Base-by-base conservation (phyloP, 306 rosid genomes). In the Albizia julibrissin region DNA sequence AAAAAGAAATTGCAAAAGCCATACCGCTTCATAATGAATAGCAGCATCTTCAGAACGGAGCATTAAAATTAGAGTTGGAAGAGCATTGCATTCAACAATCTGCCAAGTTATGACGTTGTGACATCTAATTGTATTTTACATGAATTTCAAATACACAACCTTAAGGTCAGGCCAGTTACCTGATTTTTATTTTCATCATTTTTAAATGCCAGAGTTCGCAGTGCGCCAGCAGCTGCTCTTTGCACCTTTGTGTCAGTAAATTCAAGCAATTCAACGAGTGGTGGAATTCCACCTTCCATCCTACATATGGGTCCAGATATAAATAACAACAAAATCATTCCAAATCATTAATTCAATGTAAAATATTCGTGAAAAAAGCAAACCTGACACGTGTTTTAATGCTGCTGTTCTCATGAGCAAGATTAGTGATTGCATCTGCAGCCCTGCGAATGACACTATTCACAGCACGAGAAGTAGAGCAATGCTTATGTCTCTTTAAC, bases 51-150 rank as follows among this genome's bases (percentile, higher is more conserved):
- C 99, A 68, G 98, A 92, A 78, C 91, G 88, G 65, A 95, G 93
- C 99, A 95, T 95, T 84, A 93, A 72, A 89, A 95, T 95, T 76
- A 95, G 91, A 70, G 97, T 95, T n/a, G 96, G 98, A 83, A 95
- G 98, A 80, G 99, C 99, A 95, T 92, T 91, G 89, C 97, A 93
- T 77, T 95, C 97, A 80, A 95, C 99, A 84, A 95, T 95, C 99
- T 95, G 97, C 88, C 80, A 88, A 79, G 74, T 50, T 85, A 77
- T 67, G 61, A 82, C 6, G 21, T 66, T 52, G 24, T 44, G 69
- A 52, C 62, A 79, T 76, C 79, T 56, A 70, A 27, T 76, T 16
- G 77, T 54, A 71, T 50, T 72, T 42, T 71, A 77, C 16, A 71
- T 70, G 39, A 69, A 34, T 42, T 46, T 47, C 26, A 13, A 79